A percentile compares a stretch with the other conserved stretches of the same genome.
Conservation (phyloP, 208 protist genomes). For the Wallacemonas sp. region DNA sequence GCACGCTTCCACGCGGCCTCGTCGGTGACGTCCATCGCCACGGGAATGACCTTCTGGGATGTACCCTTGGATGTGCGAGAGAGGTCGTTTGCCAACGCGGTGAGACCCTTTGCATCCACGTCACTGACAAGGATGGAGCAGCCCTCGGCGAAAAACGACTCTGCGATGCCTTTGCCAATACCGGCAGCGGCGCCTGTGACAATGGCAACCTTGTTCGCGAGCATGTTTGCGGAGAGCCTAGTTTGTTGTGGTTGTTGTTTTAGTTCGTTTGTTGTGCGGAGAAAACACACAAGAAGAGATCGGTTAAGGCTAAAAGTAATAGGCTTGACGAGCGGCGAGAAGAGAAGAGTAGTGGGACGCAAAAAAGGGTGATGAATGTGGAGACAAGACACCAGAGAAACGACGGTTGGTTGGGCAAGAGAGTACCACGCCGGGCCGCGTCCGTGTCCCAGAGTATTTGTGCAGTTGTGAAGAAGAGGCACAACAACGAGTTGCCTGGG, state of each 20-base stretch:
- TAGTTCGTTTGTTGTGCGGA: too few species aligned
- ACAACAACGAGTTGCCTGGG: too few species aligned
- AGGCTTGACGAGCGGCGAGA: too few species aligned
- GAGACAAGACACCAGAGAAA: too few species aligned
- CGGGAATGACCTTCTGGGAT: not conserved
- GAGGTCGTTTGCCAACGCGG: not conserved
- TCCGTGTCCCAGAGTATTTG: too few species aligned
- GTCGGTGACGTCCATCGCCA: not conserved
- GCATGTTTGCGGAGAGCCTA: not conserved
- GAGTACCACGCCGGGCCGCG: too few species aligned
- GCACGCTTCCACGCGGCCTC: not conserved
- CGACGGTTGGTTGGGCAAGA: too few species aligned
- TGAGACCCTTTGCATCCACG: not conserved
- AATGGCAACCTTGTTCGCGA: not conserved
- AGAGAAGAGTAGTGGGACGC: not conserved
- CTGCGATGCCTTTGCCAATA: not conserved
- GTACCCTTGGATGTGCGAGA: not conserved
- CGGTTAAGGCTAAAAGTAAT: too few species aligned
- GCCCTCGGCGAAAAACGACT: not conserved
- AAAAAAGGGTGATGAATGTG: not conserved
- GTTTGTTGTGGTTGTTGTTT: not conserved
- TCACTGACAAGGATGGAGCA: not conserved
- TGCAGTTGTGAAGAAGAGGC: too few species aligned
- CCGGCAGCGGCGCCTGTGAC: not conserved
- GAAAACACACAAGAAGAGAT: too few species aligned